phyloP scores from a whole-genome alignment of 306 rosid species.

The Gillenia trifoliata region DNA sequence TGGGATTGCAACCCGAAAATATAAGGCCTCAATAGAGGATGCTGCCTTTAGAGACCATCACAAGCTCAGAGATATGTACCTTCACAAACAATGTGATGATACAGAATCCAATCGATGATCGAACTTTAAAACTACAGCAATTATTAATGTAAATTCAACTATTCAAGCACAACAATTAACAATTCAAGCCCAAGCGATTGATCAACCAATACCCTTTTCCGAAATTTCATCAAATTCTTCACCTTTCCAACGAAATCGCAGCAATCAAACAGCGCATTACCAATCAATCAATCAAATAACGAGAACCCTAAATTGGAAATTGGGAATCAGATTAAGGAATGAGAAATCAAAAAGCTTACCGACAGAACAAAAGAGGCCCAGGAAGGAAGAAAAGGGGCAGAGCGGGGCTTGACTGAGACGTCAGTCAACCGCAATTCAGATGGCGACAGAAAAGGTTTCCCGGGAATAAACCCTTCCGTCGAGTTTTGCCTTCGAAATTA shows the following conservation, averaged over 20 bases:
- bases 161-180: neutral
- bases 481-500: neutral
- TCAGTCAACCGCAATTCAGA: constrained; percentile 9
- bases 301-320: constrained; percentile 2
- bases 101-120: neutral
- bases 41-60: neutral
- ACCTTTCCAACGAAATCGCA: neutral
- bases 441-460: neutral
- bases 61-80: neutral
- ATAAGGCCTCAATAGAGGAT: neutral
- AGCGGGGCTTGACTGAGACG: neutral
- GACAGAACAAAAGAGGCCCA: neutral
- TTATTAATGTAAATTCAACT: neutral
- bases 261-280: neutral
- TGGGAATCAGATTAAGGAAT: neutral
- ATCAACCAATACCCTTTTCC: neutral
- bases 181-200: neutral
- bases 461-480: neutral
- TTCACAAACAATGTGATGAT: neutral
- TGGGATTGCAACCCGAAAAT: neutral
- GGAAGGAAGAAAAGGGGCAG: neutral
- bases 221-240: neutral
- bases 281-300: neutral
- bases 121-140: neutral
- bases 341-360: neutral